These are phyloP conservation scores for Corymbia calophylla DNA, from an alignment of 441 rosid genomes.

Conservation along the genomic window DNA sequence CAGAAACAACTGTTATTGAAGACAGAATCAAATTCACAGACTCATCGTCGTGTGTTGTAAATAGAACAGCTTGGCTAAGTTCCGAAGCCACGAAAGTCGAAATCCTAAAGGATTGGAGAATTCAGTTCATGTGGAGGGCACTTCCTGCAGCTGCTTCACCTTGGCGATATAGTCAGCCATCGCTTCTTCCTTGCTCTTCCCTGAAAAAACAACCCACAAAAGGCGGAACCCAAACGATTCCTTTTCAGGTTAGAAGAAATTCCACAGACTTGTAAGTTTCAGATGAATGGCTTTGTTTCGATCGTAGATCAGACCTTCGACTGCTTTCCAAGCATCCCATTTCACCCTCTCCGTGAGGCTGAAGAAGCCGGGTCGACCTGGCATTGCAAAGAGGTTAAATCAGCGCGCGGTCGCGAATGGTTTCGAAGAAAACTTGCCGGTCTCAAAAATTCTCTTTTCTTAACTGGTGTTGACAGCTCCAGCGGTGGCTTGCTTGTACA, in stretches of 20 bases:
- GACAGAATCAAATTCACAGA: neutral
- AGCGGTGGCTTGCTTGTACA: conserved; percentile 27
- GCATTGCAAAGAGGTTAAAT: neutral
- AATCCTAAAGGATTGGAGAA: neutral
- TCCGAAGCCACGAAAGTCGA: neutral
- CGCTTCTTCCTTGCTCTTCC: conserved; percentile 26
- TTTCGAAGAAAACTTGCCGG: neutral
- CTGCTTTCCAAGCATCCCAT: conserved; percentile 35
- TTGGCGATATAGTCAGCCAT: conserved; percentile 20
- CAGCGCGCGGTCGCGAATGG: neutral
- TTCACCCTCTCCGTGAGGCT: conserved; percentile 18
- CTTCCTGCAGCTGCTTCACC: conserved; percentile 22
- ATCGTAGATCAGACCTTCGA: conserved; percentile 12
- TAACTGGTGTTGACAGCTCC: conserved; percentile 18
- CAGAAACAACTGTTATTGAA: neutral
- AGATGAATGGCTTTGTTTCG: neutral
- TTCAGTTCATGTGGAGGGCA: neutral
- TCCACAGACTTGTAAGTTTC: neutral
- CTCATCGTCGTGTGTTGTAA: neutral
- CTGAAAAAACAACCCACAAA: neutral
- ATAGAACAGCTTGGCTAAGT: neutral
- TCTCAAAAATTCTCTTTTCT: neutral
- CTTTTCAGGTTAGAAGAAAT: neutral
- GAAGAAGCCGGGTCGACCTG: conserved; percentile 24
- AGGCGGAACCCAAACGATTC: neutral